These are phyloP conservation scores for Grigorovia transvaalensis DNA, from an alignment of 805 yeast species.

Conservation along the genomic window DNA sequence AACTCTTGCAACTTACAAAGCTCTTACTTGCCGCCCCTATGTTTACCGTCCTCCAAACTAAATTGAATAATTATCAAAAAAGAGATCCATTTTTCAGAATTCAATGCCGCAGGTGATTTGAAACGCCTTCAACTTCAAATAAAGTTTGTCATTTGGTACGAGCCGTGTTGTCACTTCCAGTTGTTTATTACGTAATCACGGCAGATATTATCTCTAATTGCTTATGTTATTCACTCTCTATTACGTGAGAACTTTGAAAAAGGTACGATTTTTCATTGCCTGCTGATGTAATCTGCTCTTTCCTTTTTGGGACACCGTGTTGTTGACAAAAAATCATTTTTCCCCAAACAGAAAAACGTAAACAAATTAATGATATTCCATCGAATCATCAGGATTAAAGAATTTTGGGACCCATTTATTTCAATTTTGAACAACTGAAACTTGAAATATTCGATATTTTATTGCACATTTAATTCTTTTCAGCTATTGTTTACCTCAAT, in stretches of 20 bases:
- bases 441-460: background rate
- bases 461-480: background rate
- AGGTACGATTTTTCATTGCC: background rate
- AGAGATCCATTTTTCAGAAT: background rate
- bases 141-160: background rate
- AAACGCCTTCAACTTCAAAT: background rate
- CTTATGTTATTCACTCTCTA: too few relatives aligned
- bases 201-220: too few relatives aligned
- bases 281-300: background rate
- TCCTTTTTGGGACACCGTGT: background rate
- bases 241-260: background rate
- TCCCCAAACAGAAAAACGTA: background rate
- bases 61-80: too few relatives aligned
- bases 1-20: background rate
- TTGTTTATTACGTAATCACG: too few relatives aligned
- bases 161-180: background rate
- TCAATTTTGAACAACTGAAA: background rate
- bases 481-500: background rate
- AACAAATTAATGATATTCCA: background rate
- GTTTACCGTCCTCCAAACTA: background rate
- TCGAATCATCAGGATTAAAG: background rate
- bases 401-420: background rate
- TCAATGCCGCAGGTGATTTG: background rate
- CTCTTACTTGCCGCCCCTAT: background rate
- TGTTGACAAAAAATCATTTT: background rate